Evolutionary conservation across 306 rosid species (phyloP), one percentile per base, ranked within the genome.

Genomic region (Rubus idaeus): DNA sequence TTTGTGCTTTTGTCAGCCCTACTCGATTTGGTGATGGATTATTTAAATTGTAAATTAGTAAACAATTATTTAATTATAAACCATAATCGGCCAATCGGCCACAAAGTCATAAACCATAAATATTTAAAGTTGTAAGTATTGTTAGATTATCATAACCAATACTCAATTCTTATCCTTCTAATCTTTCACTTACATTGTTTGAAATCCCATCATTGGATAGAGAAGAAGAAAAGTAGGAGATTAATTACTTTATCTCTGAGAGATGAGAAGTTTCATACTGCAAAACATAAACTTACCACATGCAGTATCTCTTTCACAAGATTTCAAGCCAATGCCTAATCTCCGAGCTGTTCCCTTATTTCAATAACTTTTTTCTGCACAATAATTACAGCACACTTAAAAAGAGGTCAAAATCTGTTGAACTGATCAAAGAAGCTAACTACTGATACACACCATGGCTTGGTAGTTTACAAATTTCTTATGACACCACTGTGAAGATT

Each of bases 401-500:
- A 40, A 55, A 18, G 18, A 40, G 18, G 41, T 26, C n/a, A 21
- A 21, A 56, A 20, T 39, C 40, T 56, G 41, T 40, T 7, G 56
- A 55, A 55, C 30, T 20, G 40, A 56, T 73, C 35, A 30, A 11
- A 55, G 21, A 26, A 73, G 51, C 52, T 17, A 50, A 70, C 9
- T 73, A 20, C 53, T 40, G 51, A 72, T 74, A 84, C 97, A 11
- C 75, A 94, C 98, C 98, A 94, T 94, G 72, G 97, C 93, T 14
- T 91, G 97, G 84, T 91, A 94, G 88, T 94, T 94, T 76, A 94
- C 78, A 66, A 66, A 86, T 86, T 94, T 90, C 88, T 83, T 94
- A 81, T 94, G 91, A 79, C 98, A 91, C 98, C 98, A 94, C 80
- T 89, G 97, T 26, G 98, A 83, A 77, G 96, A 94, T 89, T 91